Evolutionary conservation across 306 rosid species (phyloP), one percentile per base, ranked within the genome.

Genomic region (Cajanus cajan): DNA sequence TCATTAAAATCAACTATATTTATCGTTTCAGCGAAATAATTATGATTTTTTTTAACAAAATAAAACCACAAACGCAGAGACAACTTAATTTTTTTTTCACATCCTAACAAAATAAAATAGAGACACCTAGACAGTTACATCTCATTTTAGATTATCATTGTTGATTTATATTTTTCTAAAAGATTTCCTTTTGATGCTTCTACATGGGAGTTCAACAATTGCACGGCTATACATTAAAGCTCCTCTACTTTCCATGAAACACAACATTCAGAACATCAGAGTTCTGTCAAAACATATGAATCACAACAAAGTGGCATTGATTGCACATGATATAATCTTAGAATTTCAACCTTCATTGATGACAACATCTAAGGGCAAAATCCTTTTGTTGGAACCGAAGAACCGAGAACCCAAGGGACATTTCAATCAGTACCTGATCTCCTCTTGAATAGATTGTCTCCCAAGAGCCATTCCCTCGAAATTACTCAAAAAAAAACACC

Each of bases 361-460:
- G 41, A 65, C 77, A 75, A 59, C 64, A 75, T 55, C 44, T 37
- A 33, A 18, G 59, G 54, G 59, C 77, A 68, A 66, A 82, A 69
- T 63, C 82, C 69, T 82, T 83, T 62, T 4, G 87, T 73, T 67
- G 88, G 78, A 50, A 82, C 58, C 71, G 58, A 68, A 82, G 87
- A 81, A 74, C 67, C 73, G 85, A 58, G 77, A 69, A 75, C 63
- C 79, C 73, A 78, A 41, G 48, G 51, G 82, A 76, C 82, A 79
- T 83, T 82, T 68, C 61, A 68, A 77, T 78, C 78, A 83, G 69
- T 37, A 57, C 45, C 54, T 64, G 80, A 78, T 78, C 77, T 73
- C 68, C 84, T 74, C 87, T 76, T 50, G 39, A 80, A 61, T 39
- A 61, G 80, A 78, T 78, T 81, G 59, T 78, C 75, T 79, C 85